Base-by-base conservation (phyloP, 345 rosid species). In the Mallotus nudiflorus region DNA sequence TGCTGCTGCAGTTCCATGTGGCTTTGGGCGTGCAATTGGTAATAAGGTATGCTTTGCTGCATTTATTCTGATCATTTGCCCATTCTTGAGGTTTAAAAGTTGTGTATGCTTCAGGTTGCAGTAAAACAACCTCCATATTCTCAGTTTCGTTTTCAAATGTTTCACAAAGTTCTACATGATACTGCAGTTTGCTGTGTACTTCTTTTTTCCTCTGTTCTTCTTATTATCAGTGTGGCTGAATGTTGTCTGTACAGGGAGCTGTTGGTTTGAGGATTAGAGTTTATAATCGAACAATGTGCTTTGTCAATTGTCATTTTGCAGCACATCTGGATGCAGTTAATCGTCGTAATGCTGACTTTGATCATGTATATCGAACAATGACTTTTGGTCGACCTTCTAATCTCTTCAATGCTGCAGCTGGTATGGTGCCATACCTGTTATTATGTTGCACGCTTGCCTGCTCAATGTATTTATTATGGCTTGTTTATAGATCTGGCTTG, bases 21-120 rank as follows among this genome's bases (percentile, higher is more conserved):
- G 99, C 67, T 92, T 95, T 77, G 99, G 98, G 70, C 97, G 96
- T 62, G 96, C 99, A 72, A 86, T 95, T 80, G 99, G 99, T 61
- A 95, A 95, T 76, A 95, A 95, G 96, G 98, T 95, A 52, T 46
- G 70, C 57, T 13, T 46, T 25, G 33, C 64, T 58, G 51, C 45
- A 27, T 71, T 62, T 45, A 10, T 68, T 5, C 33, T 28, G 22
- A 35, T 46, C 3, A 46, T 22, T 31, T 49, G 31, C 11, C 63
- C 5, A 16, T 58, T 42, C 9, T n/a, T 45, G 29, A 14, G 46
- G 58, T 45, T 58, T 35, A 9, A 5, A 20, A 58, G 29, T 15
- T 58, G 10, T 68, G 9, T 12, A 44, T 7, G 29, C 14, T 31
- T 45, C 28, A 24, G 28, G 13, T n/a, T 14, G 40, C 10, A 22